A percentile compares a stretch with the other conserved stretches of the same genome.
phyloP scores from a whole-genome alignment of 2,329 filamentous ascomycete genomes.

The Daldinia eschscholtzii region DNA sequence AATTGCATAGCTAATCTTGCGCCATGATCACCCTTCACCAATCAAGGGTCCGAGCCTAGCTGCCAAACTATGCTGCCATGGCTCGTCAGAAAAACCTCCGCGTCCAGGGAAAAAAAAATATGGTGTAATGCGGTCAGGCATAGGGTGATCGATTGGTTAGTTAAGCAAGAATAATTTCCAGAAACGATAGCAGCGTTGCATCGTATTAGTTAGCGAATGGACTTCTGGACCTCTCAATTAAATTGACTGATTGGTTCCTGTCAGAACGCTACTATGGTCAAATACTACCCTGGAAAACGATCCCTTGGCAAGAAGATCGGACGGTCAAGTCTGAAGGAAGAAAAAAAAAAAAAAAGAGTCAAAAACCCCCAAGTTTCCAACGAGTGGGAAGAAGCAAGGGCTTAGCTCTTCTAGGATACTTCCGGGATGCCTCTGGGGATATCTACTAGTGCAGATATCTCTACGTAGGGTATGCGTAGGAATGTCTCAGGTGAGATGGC shows the following conservation, averaged over 20 bases:
- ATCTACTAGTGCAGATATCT: not conserved
- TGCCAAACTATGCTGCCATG: conserved; percentile 16
- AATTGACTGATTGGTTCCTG: conserved; percentile 40
- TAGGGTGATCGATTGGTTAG: conserved; percentile 32
- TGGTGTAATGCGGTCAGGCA: conserved; percentile 22
- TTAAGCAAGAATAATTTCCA: conserved; percentile 42
- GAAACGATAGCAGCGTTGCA: conserved; percentile 41
- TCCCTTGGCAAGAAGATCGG: conserved; percentile 45
- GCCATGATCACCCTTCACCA: conserved; percentile 40
- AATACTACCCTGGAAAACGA: conserved; percentile 44
- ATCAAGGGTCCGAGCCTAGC: conserved; percentile 24
- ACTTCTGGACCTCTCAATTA: conserved; percentile 39
- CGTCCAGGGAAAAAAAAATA: conserved; percentile 38
- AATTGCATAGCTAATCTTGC: conserved; percentile 39
- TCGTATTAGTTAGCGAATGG: conserved; percentile 35
- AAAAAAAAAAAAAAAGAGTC: conserved; percentile 26
- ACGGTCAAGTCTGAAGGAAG: conserved; percentile 32
- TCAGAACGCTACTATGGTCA: conserved; percentile 32
- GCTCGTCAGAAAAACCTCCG: conserved; percentile 40
- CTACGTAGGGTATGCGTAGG: conserved; percentile 1
- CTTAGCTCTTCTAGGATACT: conserved; percentile 3
- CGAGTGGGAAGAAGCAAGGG: conserved; percentile 35
- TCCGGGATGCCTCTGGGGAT: not conserved
- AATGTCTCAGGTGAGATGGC: conserved; percentile 40
- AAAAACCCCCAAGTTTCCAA: not conserved